Percentiles rank a stretch among this genome's conserved stretches.
phyloP scores from a whole-genome alignment of 1,139 yeast species.

The Geotrichum aggregatum region DNA sequence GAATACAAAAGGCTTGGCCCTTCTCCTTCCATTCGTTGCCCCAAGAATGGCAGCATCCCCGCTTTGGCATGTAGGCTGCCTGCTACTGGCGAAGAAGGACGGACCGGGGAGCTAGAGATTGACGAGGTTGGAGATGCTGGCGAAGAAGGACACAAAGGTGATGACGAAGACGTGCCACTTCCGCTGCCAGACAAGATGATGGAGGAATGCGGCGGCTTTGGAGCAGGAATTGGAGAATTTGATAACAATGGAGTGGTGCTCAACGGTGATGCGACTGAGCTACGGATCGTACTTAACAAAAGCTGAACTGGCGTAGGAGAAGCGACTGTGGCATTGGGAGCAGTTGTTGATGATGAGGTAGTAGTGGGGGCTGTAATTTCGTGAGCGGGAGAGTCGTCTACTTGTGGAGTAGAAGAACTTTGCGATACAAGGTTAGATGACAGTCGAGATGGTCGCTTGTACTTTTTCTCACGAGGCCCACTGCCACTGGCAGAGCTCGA shows the following conservation, averaged over 20 bases:
- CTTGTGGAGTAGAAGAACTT: not conserved
- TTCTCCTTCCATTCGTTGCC: not conserved
- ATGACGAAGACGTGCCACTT: conserved; percentile 1
- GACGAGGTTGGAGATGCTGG: conserved; percentile 13
- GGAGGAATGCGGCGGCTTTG: too few relatives aligned
- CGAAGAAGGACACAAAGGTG: conserved; percentile 1
- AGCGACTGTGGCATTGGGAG: conserved; percentile 5
- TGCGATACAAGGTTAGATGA: not conserved
- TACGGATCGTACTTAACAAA: conserved; percentile 29
- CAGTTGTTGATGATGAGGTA: not conserved
- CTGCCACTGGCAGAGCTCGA: not conserved
- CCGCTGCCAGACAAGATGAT: not conserved
- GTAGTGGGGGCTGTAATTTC: not conserved
- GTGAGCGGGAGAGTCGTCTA: conserved; percentile 5
- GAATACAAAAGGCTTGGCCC: not conserved
- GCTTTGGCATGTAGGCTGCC: too few relatives aligned
- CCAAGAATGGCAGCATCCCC: too few relatives aligned
- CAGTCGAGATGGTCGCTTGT: conserved; percentile 11
- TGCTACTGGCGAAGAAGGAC: conserved; percentile 5
- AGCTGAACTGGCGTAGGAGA: conserved; percentile 26
- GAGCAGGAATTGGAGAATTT: conserved; percentile 14
- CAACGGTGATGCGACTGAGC: conserved; percentile 20
- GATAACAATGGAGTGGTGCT: conserved; percentile 20
- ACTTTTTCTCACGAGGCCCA: conserved; percentile 2
- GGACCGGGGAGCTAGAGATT: conserved; percentile 1